phyloP scores from a whole-genome alignment of 129 eudicot species.

The Pseudognaphalium luteoalbum region DNA sequence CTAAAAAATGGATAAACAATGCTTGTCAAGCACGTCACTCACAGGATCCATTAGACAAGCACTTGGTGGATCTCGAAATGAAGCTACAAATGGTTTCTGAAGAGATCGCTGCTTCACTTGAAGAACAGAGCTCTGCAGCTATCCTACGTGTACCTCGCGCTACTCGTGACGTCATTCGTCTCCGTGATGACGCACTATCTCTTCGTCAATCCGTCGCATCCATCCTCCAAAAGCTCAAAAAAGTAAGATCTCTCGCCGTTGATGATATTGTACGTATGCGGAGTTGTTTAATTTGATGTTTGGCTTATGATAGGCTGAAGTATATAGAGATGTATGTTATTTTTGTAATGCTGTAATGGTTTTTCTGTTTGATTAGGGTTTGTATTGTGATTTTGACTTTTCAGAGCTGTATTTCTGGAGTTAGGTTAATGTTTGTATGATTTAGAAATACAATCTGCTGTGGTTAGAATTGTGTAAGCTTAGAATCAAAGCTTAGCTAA shows the following conservation, averaged over 20 bases:
- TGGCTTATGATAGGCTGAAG: neutral
- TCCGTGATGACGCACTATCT: conserved; percentile 91
- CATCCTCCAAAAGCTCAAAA: conserved; percentile 69
- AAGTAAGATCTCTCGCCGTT: conserved; percentile 42
- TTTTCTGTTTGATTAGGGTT: neutral
- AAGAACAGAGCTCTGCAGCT: conserved; percentile 97
- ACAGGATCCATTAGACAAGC: conserved; percentile 82
- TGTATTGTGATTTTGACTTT: neutral
- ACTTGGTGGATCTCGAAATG: conserved; percentile 92
- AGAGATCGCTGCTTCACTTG: conserved; percentile 96
- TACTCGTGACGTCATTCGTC: conserved; percentile 82
- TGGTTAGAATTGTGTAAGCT: too few relatives aligned
- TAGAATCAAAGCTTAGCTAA: too few relatives aligned
- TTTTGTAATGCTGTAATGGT: neutral
- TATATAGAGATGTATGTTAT: neutral
- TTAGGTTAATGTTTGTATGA: neutral
- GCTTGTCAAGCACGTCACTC: conserved; percentile 81
- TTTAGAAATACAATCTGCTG: neutral
- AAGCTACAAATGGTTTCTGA: conserved; percentile 90
- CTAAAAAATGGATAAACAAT: conserved; percentile 94
- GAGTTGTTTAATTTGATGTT: neutral
- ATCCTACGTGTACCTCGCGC: conserved; percentile 99
- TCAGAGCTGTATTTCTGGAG: neutral
- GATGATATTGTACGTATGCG: neutral
- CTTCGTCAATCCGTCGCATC: conserved; percentile 83